These are phyloP conservation scores for Wickerhamomyces alni DNA, from an alignment of 805 yeast genomes.

Conservation along the genomic window DNA sequence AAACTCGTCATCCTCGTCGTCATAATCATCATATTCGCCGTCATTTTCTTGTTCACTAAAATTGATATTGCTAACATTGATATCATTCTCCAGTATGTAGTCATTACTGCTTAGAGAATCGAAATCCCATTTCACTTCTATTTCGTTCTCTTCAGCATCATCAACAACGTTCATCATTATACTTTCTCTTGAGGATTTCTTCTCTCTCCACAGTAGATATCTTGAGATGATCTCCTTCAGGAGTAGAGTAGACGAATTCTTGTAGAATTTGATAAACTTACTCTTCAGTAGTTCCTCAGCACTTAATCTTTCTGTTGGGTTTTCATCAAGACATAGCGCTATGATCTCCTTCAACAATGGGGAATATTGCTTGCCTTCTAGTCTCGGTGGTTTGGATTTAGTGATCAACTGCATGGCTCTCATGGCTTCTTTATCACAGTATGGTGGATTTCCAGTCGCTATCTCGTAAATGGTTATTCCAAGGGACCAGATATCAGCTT, in stretches of 20 bases:
- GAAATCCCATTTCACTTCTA: slow-evolving; percentile 80
- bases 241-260: slow-evolving; percentile 49
- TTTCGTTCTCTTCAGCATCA: slow-evolving; percentile 33
- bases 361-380: slow-evolving; percentile 86
- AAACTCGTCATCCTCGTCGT: slow-evolving; percentile 24
- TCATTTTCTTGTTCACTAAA: slow-evolving; percentile 16
- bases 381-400: slow-evolving; percentile 87
- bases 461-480: slow-evolving; percentile 94
- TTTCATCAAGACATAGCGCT: slow-evolving; percentile 90
- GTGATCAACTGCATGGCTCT: slow-evolving; percentile 94
- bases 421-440: slow-evolving; percentile 89
- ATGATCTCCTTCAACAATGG: slow-evolving; percentile 75
- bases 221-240: slow-evolving; percentile 72
- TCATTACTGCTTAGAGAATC: slow-evolving; percentile 74
- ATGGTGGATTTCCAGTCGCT: slow-evolving; percentile 97
- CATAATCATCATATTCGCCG: slow-evolving; percentile 17
- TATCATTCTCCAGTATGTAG: slow-evolving; percentile 66
- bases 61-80: slow-evolving; percentile 35
- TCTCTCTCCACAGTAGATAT: slow-evolving; percentile 73
- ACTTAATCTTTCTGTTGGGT: slow-evolving; percentile 78
- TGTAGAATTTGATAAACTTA: slow-evolving; percentile 62
- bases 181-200: slow-evolving; percentile 48
- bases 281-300: slow-evolving; percentile 82
- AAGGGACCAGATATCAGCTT: slow-evolving; percentile 96
- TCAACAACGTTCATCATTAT: slow-evolving; percentile 34